Evolutionary conservation across 441 rosid species (phyloP), one percentile per base, ranked within the genome.

Genomic region (Populus hybrid): DNA sequence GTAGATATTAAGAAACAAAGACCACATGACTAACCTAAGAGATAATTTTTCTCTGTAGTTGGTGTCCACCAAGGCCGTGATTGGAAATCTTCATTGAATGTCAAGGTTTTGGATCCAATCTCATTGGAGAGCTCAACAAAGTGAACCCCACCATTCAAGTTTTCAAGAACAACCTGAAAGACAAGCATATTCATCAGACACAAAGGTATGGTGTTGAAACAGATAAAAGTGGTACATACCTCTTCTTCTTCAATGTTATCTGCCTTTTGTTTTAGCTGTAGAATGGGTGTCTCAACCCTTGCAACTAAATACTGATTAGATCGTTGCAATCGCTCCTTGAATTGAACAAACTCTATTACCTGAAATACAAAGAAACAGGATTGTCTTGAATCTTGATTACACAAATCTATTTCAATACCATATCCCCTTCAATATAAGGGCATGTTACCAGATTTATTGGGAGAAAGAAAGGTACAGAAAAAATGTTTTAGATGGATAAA

Each of bases 11-110:
- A 46, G 2, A 46, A 46, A 46, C 18, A 14, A 46, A 11, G 6
- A 11, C 57, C 57, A 46, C 57, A 46, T 46, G 70, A 83, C 91
- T 72, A 73, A 93, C 99, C 99, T 83, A 92, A 85, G 30, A 97
- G 90, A 85, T 91, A 88, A 81, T 97, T 97, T 86, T 89, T 91
- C 83, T 85, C 97, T 36, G 95, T 84, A 83, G 84, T 83, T 84
- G 99, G 99, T 23, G 98, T 93, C 99, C 99, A 97, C 99, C 99
- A 97, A 79, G 99, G 99, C 67, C 98, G 89, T 72, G 95, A 85
- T 79, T 89, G 90, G 78, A 95, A 86, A 86, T 95, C 99, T 84
- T 97, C 99, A 86, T 97, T 93, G 82, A 90, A 91, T 78, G 89
- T 89, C 86, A 93, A 79, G 50, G 87, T 85, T 83, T 84, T 91